Conservation (phyloP, 2,329 filamentous ascomycete species). For the Domatiomyces catenatus region DNA sequence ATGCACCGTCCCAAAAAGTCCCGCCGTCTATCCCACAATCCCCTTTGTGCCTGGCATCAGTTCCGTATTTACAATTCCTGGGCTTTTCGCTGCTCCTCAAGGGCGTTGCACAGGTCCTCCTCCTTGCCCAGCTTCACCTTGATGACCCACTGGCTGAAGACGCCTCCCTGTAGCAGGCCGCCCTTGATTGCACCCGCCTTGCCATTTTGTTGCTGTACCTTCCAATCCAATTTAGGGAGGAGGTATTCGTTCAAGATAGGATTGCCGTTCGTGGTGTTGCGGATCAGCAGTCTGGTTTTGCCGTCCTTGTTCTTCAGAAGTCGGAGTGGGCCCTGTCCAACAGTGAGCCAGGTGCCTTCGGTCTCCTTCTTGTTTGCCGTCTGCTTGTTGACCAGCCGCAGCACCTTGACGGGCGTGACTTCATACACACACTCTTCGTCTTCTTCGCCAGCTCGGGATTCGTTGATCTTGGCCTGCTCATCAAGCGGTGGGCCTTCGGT, state of each 20-base stretch:
- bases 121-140: conserved; percentile 15
- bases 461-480: conserved; percentile 52
- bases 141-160: conserved; percentile 13
- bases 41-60: conserved; percentile 1
- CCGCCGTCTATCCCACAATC: conserved; percentile 1
- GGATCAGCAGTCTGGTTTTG: too few species aligned
- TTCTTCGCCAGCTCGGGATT: conserved; percentile 52
- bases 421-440: conserved; percentile 57
- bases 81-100: conserved; percentile 13
- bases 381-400: conserved; percentile 42
- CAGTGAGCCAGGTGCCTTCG: conserved; percentile 48
- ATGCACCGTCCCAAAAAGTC: neutral
- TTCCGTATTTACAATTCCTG: conserved; percentile 3
- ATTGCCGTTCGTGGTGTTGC: conserved; percentile 22
- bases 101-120: conserved; percentile 8
- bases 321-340: conserved; percentile 57
- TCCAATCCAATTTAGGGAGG: conserved; percentile 47
- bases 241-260: conserved; percentile 57
- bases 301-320: conserved; percentile 54
- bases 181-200: conserved; percentile 16
- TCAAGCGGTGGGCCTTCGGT: conserved; percentile 19
- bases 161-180: conserved; percentile 12
- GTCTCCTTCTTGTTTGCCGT: conserved; percentile 30
- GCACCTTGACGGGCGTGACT: conserved; percentile 48
- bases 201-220: conserved; percentile 24